Evolutionary conservation across 306 rosid species (phyloP), one percentile per base, ranked within the genome.

Genomic region (Parietaria judaica): DNA sequence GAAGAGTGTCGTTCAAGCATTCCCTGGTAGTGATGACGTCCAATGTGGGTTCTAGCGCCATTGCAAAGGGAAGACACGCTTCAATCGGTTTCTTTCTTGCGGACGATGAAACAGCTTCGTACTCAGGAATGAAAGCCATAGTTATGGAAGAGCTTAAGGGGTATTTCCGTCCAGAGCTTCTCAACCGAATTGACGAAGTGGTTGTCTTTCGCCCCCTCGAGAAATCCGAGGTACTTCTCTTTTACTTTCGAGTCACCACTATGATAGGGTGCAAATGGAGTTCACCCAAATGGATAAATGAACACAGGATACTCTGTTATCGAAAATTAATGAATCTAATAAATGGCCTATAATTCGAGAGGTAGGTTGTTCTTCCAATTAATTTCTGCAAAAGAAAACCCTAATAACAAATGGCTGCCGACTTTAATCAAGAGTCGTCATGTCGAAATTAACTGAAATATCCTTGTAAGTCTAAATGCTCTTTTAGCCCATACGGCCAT

Each of bases 21-120:
- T 84, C 89, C 11, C 71, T 90, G 83, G 83, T 90, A 69, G 91
- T 90, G 71, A 90, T 90, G 96, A 90, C 97, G 67, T 90, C 97
- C 48, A 90, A 90, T 68, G 83, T 87, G 70, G 97, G 97, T 62
- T 90, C 97, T 39, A 80, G 84, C 71, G 82, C 92, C 67, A 90
- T 90, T 65, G 81, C 94, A 35, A 85, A 79, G 82, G 96, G 91
- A 64, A 70, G 79, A 73, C 79, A 61, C 43, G 72, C 67, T 61
- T 83, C 88, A 63, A 58, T 87, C 35, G 87, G 91, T n/a, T 87
- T 90, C 86, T 69, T 85, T 56, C 23, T 75, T 65, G 31, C 74
- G 48, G 86, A 80, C 62, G 88, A 92, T 68, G 79, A 81, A 65
- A 56, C 78, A 14, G 60, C 83, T 59, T 76, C 96, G 3, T 86